Percentiles rank a stretch among this genome's conserved stretches.
Evolutionary conservation across 2,329 filamentous ascomycete genomes (phyloP).

Genomic region (Cordyceps pruinosa): DNA sequence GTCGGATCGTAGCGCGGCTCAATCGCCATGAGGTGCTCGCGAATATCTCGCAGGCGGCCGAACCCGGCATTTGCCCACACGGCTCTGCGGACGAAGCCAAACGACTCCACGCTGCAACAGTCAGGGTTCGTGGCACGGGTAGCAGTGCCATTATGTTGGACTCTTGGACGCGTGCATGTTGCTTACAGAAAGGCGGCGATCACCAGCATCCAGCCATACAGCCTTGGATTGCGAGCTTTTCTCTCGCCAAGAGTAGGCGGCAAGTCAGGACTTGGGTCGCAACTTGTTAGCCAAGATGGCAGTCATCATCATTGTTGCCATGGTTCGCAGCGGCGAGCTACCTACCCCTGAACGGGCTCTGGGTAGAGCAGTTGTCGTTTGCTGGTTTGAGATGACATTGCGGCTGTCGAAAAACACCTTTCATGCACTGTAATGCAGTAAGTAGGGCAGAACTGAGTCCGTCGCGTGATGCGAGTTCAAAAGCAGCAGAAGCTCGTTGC

Average conservation of each 20-base stretch:
- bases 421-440: neutral
- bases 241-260: neutral
- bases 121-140: neutral
- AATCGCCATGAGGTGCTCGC: conserved; percentile 43
- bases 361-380: conserved; percentile 6
- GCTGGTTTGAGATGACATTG: neutral
- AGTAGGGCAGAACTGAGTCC: neutral
- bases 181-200: conserved; percentile 49
- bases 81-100: conserved; percentile 45
- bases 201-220: conserved; percentile 48
- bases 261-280: neutral
- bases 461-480: neutral
- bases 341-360: conserved; percentile 6
- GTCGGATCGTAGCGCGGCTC: conserved; percentile 42
- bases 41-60: conserved; percentile 45
- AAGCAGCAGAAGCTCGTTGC: neutral
- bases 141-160: neutral
- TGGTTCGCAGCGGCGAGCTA: neutral
- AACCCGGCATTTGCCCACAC: conserved; percentile 63
- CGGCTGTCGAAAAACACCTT: no score
- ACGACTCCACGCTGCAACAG: conserved; percentile 42
- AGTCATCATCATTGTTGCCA: neutral
- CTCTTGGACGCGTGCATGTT: neutral
- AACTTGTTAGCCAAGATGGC: neutral
- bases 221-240: conserved; percentile 41